Evolutionary conservation across 495 filamentous ascomycete species (phyloP).

Genomic region (Podospora australis): DNA sequence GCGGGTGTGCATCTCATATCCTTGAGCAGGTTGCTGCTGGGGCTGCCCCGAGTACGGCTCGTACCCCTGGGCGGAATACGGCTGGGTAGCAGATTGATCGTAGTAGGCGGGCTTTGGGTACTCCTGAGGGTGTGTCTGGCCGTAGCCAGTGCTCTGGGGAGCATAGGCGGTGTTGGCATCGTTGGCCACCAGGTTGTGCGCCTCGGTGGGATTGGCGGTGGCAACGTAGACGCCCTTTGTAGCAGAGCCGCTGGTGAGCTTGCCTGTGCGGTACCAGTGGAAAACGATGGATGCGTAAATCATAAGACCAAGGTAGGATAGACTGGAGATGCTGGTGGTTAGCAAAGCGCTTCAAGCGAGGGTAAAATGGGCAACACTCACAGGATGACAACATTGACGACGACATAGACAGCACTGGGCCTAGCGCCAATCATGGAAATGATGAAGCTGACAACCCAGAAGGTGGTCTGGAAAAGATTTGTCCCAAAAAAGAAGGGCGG

Average conservation of each 20-base stretch:
- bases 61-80: not conserved
- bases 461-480: conserved; percentile 22
- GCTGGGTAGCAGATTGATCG: not conserved
- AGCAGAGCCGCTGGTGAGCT: conserved; percentile 4
- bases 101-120: conserved; percentile 9
- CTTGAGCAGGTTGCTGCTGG: not conserved
- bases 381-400: conserved; percentile 15
- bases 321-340: conserved; percentile 6
- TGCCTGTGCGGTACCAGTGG: conserved; percentile 22
- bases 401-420: not conserved
- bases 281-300: conserved; percentile 24
- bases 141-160: conserved; percentile 2
- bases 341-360: not conserved
- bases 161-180: conserved; percentile 4
- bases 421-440: conserved; percentile 14
- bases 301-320: conserved; percentile 29
- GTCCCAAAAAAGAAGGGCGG: conserved; percentile 25
- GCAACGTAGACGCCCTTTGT: conserved; percentile 7
- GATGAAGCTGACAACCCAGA: conserved; percentile 20
- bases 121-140: conserved; percentile 2
- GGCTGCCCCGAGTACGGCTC: conserved; percentile 1
- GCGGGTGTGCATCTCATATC: conserved; percentile 1
- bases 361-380: conserved; percentile 5
- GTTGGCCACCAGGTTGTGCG: conserved; percentile 4
- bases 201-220: conserved; percentile 5